These are phyloP conservation scores for Fusarium sp. DNA, from an alignment of 2,329 filamentous ascomycete species.

Conservation along the genomic window DNA sequence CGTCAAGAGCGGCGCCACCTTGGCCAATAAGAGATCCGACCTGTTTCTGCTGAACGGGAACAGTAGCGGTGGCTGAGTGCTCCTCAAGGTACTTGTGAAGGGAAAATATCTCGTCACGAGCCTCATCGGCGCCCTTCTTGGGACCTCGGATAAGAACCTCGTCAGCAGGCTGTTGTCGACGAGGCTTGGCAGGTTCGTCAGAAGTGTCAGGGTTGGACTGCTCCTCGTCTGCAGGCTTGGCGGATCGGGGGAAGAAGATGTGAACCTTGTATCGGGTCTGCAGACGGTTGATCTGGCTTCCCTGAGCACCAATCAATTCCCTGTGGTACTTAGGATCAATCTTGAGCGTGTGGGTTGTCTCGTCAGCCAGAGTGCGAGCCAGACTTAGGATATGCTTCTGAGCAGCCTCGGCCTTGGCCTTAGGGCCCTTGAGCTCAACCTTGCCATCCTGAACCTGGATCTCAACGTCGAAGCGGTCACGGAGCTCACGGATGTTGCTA, in stretches of 20 bases:
- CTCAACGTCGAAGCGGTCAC: constrained; percentile 77
- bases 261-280: constrained; percentile 94
- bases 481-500: constrained; percentile 75
- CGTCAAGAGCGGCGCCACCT: constrained; percentile 91
- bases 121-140: constrained; percentile 92
- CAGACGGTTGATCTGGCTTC: constrained; percentile 89
- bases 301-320: constrained; percentile 91
- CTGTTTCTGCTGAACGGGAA: constrained; percentile 91
- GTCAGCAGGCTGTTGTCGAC: constrained; percentile 83
- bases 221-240: constrained; percentile 77
- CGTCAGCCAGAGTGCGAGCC: constrained; percentile 88
- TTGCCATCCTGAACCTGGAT: constrained; percentile 95
- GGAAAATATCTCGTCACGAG: constrained; percentile 90
- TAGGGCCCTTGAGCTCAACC: constrained; percentile 95
- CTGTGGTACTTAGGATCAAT: constrained; percentile 95
- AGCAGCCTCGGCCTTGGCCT: constrained; percentile 91
- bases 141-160: constrained; percentile 94
- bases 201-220: constrained; percentile 77
- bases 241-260: constrained; percentile 88
- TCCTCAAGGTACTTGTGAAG: constrained; percentile 92
- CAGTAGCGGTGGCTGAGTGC: constrained; percentile 83
- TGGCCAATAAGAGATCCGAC: constrained; percentile 94
- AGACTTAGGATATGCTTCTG: constrained; percentile 86
- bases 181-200: constrained; percentile 76
- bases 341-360: constrained; percentile 88